Percentiles rank a stretch among this genome's conserved stretches.
Evolutionary conservation across 352 stramenopile species (phyloP).

Genomic region (Phytophthora podocarpi): DNA sequence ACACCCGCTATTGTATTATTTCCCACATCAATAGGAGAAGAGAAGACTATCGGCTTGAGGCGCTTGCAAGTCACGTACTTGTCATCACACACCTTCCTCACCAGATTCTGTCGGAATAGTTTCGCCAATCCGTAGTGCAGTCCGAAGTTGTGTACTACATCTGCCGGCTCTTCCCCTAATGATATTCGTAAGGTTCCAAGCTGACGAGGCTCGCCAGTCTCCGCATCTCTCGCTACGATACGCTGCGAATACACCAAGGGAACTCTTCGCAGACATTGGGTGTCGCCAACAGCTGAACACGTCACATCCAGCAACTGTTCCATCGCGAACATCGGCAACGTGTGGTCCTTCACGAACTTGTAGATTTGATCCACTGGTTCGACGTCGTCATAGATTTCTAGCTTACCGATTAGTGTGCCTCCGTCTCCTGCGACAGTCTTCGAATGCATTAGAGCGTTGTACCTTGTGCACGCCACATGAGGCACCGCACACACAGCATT

Average conservation of each 20-base stretch:
- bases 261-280: constrained; percentile 43
- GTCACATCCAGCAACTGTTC: constrained; percentile 48
- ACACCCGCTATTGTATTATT: constrained; percentile 45
- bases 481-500: constrained; percentile 48
- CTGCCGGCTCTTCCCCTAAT: constrained; percentile 54
- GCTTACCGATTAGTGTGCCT: constrained; percentile 37
- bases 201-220: constrained; percentile 22
- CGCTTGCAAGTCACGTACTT: constrained; percentile 64
- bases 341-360: constrained; percentile 63
- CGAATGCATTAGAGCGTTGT: constrained; percentile 46
- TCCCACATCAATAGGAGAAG: constrained; percentile 56
- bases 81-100: constrained; percentile 54
- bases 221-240: constrained; percentile 33
- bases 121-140: constrained; percentile 41
- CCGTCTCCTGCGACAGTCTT: constrained; percentile 46
- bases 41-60: constrained; percentile 50
- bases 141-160: constrained; percentile 57
- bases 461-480: constrained; percentile 44
- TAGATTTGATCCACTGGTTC: constrained; percentile 78
- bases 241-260: constrained; percentile 60
- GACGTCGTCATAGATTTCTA: constrained; percentile 70
- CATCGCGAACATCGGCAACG: constrained; percentile 35
- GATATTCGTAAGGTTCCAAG: constrained; percentile 59
- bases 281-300: constrained; percentile 32
- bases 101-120: constrained; percentile 46